Evolutionary conservation across 192 early-diverging fungal species (phyloP).

Genomic region (Coemansia nantahalensis): DNA sequence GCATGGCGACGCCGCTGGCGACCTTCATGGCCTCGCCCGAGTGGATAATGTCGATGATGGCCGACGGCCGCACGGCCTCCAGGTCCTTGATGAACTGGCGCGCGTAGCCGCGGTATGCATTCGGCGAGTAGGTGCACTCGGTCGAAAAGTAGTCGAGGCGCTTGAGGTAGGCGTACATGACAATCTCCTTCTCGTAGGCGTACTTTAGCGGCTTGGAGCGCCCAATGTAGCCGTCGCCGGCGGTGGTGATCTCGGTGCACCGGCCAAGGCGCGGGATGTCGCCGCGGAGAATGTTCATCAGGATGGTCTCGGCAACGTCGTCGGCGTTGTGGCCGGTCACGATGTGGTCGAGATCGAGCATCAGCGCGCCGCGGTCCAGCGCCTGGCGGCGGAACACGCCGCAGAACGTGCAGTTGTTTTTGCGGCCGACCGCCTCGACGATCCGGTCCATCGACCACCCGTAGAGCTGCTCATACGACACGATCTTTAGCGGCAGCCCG

Average conservation of each 20-base stretch:
- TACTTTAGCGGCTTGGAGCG: slow-evolving; percentile 99
- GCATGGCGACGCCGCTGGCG: slow-evolving; percentile 62
- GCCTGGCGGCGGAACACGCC: slow-evolving; percentile 98
- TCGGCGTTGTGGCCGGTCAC: slow-evolving; percentile 99
- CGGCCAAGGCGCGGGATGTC: slow-evolving; percentile 87
- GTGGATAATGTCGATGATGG: slow-evolving; percentile 96
- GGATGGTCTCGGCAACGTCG: slow-evolving; percentile 96
- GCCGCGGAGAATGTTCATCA: slow-evolving; percentile 98
- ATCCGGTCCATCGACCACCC: slow-evolving; percentile 99
- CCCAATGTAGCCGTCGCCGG: slow-evolving; percentile 69
- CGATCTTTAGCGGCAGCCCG: slow-evolving; percentile 85
- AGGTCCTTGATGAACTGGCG: slow-evolving; percentile 94
- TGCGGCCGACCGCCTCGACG: slow-evolving; percentile 88
- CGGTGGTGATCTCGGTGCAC: slow-evolving; percentile 90
- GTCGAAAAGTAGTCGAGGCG: slow-evolving; percentile 98
- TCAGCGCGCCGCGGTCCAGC: slow-evolving; percentile 87
- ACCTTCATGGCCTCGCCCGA: slow-evolving; percentile 87
- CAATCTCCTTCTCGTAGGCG: slow-evolving; percentile 99
- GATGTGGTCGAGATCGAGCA: slow-evolving; percentile 92
- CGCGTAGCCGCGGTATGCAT: slow-evolving; percentile 95
- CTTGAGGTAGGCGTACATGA: slow-evolving; percentile 98
- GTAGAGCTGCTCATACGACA: slow-evolving; percentile 94
- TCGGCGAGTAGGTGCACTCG: slow-evolving; percentile 97
- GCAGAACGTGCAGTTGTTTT: slow-evolving; percentile 99
- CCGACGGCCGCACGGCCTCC: slow-evolving; percentile 80